Evolutionary conservation across 2,329 filamentous ascomycete genomes (phyloP).

Genomic region (Colletotrichum sp.): DNA sequence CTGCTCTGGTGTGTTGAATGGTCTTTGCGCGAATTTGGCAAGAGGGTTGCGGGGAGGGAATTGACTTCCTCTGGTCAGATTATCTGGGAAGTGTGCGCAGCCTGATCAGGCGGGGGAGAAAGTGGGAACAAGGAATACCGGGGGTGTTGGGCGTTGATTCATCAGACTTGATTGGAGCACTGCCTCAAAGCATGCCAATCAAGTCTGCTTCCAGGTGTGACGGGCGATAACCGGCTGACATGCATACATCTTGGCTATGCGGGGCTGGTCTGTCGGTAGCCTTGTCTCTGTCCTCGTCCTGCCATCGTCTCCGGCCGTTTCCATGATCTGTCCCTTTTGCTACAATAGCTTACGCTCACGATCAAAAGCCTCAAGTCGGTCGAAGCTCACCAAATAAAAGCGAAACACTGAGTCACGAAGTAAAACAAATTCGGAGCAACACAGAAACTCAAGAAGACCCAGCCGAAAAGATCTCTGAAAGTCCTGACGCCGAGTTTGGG

Average conservation of each 20-base stretch:
- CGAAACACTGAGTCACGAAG: fast-evolving
- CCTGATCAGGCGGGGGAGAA: not conserved
- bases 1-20: not conserved
- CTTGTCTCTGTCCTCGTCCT: not conserved
- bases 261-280: fast-evolving
- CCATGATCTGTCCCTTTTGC: not conserved
- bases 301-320: fast-evolving
- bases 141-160: too few species aligned
- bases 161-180: not conserved
- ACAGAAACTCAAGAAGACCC: not conserved
- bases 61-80: not conserved
- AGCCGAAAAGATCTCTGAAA: not conserved
- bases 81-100: not conserved
- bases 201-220: not conserved
- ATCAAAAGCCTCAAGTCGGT: fast-evolving
- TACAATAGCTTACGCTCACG: not conserved
- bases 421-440: fast-evolving
- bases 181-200: not conserved
- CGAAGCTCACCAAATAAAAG: not conserved
- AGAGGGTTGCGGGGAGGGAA: fast-evolving
- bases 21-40: not conserved
- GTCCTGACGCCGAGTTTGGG: not conserved
- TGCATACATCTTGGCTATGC: not conserved
- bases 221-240: fast-evolving
- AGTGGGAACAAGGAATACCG: not conserved